Percentiles rank a stretch among this genome's conserved stretches.
Conservation (phyloP, 1,284 basidiomycete genomes). For the Phylloboletellus chloephorus region DNA sequence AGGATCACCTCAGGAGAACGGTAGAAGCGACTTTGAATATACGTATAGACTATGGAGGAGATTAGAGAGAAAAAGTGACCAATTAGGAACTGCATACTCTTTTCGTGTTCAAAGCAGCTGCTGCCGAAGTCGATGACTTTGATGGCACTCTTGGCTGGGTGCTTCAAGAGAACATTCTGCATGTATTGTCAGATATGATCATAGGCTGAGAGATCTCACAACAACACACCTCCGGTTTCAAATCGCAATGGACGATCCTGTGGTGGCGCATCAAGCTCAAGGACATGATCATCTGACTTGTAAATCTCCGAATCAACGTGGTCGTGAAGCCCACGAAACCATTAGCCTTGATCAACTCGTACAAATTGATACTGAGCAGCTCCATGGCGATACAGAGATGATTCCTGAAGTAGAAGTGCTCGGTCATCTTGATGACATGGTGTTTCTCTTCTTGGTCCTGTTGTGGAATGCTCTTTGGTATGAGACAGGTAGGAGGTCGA, state of each 20-base stretch:
- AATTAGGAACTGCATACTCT: slow-evolving; percentile 59
- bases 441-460: slow-evolving; percentile 96
- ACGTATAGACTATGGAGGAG: slow-evolving; percentile 77
- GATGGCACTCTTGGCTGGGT: slow-evolving; percentile 94
- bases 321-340: slow-evolving; percentile 97
- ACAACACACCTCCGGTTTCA: slow-evolving; percentile 87
- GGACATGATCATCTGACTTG: slow-evolving; percentile 90
- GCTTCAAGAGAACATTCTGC: slow-evolving; percentile 90
- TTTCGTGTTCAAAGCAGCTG: slow-evolving; percentile 98
- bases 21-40: slow-evolving; percentile 96
- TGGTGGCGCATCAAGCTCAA: slow-evolving; percentile 93
- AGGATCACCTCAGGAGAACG: slow-evolving; percentile 93
- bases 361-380: slow-evolving; percentile 95
- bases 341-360: slow-evolving; percentile 99
- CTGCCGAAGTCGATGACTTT: slow-evolving; percentile 99
- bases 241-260: slow-evolving; percentile 97
- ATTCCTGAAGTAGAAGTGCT: slow-evolving; percentile 96
- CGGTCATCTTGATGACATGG: slow-evolving; percentile 97
- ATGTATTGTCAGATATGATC: slow-evolving; percentile 12
- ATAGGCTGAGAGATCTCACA: background rate
- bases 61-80: slow-evolving; percentile 13
- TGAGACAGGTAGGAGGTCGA: slow-evolving; percentile 4
- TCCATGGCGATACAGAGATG: slow-evolving; percentile 99
- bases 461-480: slow-evolving; percentile 30
- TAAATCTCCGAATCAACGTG: slow-evolving; percentile 90